Conservation (phyloP, 2,329 filamentous ascomycete species). For the Apiospora malaysiana region DNA sequence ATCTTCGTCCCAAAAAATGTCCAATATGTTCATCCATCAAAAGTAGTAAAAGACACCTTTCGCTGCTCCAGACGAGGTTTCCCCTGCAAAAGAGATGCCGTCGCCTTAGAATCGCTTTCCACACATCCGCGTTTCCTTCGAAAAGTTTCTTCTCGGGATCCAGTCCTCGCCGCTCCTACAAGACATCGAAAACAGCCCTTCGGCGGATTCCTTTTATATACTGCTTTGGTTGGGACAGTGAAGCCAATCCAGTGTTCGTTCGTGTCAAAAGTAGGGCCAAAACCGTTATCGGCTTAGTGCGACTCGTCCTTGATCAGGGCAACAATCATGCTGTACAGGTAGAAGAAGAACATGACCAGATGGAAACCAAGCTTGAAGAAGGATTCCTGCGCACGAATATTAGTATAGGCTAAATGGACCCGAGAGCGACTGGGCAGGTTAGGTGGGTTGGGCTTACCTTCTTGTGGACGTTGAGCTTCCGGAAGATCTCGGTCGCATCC, state of each 20-base stretch:
- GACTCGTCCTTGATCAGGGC: conserved; percentile 95
- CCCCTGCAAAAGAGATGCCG: background rate
- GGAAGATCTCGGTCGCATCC: conserved; percentile 98
- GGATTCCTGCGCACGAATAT: conserved; percentile 72
- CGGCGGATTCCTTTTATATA: background rate
- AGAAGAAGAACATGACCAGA: conserved; percentile 99
- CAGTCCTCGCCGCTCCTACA: conserved; percentile 8
- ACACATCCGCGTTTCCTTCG: background rate
- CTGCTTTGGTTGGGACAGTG: background rate
- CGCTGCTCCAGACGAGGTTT: background rate
- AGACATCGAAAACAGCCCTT: background rate
- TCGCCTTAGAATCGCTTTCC: background rate
- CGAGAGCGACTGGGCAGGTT: background rate
- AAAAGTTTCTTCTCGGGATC: background rate
- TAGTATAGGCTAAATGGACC: conserved; percentile 23
- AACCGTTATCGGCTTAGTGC: conserved; percentile 56
- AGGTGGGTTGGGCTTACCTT: conserved; percentile 65
- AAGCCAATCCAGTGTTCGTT: conserved; percentile 6
- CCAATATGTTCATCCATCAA: conserved; percentile 20
- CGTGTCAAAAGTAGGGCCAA: conserved; percentile 25
- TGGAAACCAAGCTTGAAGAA: conserved; percentile 99
- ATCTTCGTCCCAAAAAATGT: conserved; percentile 20
- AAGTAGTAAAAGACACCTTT: conserved; percentile 12
- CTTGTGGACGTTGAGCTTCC: conserved; percentile 98
- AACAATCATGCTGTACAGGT: conserved; percentile 98